Conservation (phyloP, 1,284 basidiomycete genomes). For the Boletellus deceptivus region DNA sequence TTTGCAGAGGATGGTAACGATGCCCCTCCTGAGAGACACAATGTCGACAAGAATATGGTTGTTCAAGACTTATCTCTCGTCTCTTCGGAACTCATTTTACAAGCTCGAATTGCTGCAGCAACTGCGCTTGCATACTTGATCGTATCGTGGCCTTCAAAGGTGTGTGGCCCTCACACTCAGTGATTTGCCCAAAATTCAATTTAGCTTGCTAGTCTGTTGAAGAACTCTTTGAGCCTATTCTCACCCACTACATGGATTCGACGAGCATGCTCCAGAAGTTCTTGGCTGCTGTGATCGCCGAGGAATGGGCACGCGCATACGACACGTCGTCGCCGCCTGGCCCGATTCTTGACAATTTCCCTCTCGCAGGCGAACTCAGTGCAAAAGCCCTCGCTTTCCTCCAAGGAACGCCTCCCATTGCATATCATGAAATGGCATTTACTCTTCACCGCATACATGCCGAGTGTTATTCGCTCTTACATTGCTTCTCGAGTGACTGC, state of each 20-base stretch:
- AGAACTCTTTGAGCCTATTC: slow-evolving; percentile 64
- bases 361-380: slow-evolving; percentile 67
- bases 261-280: slow-evolving; percentile 91
- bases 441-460: slow-evolving; percentile 77
- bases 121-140: slow-evolving; percentile 78
- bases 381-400: slow-evolving; percentile 68
- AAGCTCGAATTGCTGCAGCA: slow-evolving; percentile 81
- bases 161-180: slow-evolving; percentile 31
- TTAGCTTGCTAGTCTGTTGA: slow-evolving; percentile 43
- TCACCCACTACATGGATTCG: slow-evolving; percentile 81
- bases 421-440: slow-evolving; percentile 91
- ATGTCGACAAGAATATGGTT: slow-evolving; percentile 96
- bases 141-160: slow-evolving; percentile 62
- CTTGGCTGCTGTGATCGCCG: slow-evolving; percentile 79
- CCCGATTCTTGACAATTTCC: slow-evolving; percentile 53
- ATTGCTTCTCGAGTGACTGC: slow-evolving; percentile 81
- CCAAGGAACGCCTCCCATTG: slow-evolving; percentile 70
- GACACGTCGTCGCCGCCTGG: slow-evolving; percentile 34
- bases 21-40: slow-evolving; percentile 66
- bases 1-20: slow-evolving; percentile 44
- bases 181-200: slow-evolving; percentile 1
- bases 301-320: slow-evolving; percentile 87
- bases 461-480: slow-evolving; percentile 80
- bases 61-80: slow-evolving; percentile 88
- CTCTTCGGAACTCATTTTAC: slow-evolving; percentile 74